These are phyloP conservation scores for Aspergillus sparsus DNA, from an alignment of 495 filamentous ascomycete species.

Conservation along the genomic window DNA sequence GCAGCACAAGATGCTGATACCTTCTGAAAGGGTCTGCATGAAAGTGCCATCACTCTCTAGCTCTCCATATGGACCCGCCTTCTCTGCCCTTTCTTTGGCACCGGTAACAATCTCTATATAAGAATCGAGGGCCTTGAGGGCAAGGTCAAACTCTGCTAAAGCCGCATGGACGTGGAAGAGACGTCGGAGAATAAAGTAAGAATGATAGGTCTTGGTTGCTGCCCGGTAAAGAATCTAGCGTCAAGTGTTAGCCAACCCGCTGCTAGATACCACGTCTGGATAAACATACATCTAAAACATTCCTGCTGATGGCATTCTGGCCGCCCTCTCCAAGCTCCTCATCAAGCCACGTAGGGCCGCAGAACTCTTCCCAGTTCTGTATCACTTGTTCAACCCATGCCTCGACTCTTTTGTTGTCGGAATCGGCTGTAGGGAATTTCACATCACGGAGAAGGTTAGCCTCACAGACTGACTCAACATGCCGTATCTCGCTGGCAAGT, in stretches of 20 bases:
- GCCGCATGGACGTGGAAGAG: slow-evolving; percentile 85
- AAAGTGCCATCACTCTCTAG: slow-evolving; percentile 76
- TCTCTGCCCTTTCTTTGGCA: slow-evolving; percentile 76
- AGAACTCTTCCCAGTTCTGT: slow-evolving; percentile 79
- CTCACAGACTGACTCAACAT: slow-evolving; percentile 73
- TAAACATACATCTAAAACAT: slow-evolving; percentile 67
- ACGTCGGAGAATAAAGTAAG: slow-evolving; percentile 79
- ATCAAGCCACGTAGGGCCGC: slow-evolving; percentile 70
- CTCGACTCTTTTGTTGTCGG: slow-evolving; percentile 73
- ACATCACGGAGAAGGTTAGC: slow-evolving; percentile 69
- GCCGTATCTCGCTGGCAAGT: slow-evolving; percentile 69
- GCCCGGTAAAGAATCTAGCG: slow-evolving; percentile 77
- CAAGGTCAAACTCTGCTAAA: slow-evolving; percentile 84
- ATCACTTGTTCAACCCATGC: slow-evolving; percentile 78
- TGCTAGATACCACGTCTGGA: not conserved
- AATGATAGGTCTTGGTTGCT: slow-evolving; percentile 91
- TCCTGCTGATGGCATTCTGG: slow-evolving; percentile 66
- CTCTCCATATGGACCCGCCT: slow-evolving; percentile 72
- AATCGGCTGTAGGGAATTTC: slow-evolving; percentile 78
- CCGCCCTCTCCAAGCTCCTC: slow-evolving; percentile 78
- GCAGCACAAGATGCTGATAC: slow-evolving; percentile 75
- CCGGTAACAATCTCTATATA: slow-evolving; percentile 84
- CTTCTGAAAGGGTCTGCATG: slow-evolving; percentile 73
- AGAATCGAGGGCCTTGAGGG: slow-evolving; percentile 81
- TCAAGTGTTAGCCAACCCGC: slow-evolving; percentile 7